These are phyloP conservation scores for Trichoderma guizhouense DNA, from an alignment of 2,329 filamentous ascomycete species.

Conservation along the genomic window DNA sequence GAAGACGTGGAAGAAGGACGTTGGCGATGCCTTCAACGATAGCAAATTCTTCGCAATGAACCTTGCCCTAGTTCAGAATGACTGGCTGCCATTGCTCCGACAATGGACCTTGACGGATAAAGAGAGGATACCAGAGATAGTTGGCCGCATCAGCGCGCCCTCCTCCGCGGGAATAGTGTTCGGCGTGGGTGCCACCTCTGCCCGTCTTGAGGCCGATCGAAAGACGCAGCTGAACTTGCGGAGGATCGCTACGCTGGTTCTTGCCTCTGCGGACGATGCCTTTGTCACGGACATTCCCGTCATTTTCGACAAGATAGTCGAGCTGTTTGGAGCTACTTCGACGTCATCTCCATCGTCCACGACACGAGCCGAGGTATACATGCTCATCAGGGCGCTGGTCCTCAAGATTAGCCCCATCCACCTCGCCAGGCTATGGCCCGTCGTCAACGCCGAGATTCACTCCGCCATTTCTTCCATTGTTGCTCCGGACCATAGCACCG, in stretches of 20 bases:
- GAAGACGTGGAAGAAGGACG: constrained; percentile 90
- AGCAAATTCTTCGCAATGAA: constrained; percentile 75
- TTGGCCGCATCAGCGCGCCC: constrained; percentile 75
- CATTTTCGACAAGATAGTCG: constrained; percentile 79
- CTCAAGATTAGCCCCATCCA: constrained; percentile 77
- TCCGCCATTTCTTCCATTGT: constrained; percentile 72
- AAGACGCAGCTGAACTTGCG: constrained; percentile 88
- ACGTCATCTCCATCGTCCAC: constrained; percentile 89
- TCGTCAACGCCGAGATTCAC: constrained; percentile 83
- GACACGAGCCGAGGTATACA: constrained; percentile 84
- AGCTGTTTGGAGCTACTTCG: constrained; percentile 77
- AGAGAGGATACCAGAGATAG: constrained; percentile 77
- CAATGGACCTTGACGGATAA: constrained; percentile 87
- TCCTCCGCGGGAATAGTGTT: constrained; percentile 96
- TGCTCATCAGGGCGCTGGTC: constrained; percentile 78
- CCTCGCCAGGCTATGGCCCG: constrained; percentile 82
- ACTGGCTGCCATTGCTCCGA: constrained; percentile 79
- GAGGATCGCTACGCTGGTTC: constrained; percentile 72
- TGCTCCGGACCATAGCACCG: constrained; percentile 59
- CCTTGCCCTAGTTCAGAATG: constrained; percentile 60
- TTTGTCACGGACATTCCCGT: constrained; percentile 72
- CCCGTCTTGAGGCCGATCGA: constrained; percentile 89
- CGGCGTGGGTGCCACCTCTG: constrained; percentile 92
- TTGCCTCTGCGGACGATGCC: constrained; percentile 73
- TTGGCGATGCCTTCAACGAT: constrained; percentile 90